These are phyloP conservation scores for Didymella pinodella DNA, from an alignment of 2,329 filamentous ascomycete genomes.

Conservation along the genomic window DNA sequence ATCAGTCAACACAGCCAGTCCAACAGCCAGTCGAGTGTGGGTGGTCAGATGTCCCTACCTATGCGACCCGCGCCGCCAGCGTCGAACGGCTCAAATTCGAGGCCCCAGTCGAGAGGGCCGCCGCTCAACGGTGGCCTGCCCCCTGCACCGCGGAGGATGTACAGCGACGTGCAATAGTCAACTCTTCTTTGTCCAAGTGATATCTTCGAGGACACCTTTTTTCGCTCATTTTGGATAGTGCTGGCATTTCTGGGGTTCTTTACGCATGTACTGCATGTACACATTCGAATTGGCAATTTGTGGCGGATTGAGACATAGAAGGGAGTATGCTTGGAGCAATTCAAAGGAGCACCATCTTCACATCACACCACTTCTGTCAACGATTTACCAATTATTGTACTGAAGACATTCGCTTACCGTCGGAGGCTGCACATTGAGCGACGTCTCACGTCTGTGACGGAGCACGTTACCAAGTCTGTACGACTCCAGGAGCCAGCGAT, in stretches of 20 bases:
- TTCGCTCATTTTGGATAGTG: conserved; percentile 11
- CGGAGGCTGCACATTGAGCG: neutral
- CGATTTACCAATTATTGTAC: neutral
- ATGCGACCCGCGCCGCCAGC: conserved; percentile 55
- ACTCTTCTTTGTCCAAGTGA: neutral
- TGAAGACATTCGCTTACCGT: conserved; percentile 1
- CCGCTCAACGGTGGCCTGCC: conserved; percentile 40
- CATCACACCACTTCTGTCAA: neutral
- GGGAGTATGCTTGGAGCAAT: conserved; percentile 9
- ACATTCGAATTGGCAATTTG: conserved; percentile 7
- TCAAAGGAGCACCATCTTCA: conserved; percentile 12
- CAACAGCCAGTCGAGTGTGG: conserved; percentile 19
- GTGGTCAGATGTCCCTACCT: conserved; percentile 53
- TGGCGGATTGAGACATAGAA: conserved; percentile 12
- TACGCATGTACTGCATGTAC: conserved; percentile 12
- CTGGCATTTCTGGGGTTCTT: conserved; percentile 10
- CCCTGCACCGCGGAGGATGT: conserved; percentile 43
- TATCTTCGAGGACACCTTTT: neutral
- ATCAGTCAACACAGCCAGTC: conserved; percentile 38
- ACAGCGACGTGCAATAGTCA: conserved; percentile 41
- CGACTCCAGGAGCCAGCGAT: neutral
- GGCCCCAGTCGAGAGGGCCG: conserved; percentile 34
- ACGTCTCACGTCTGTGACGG: neutral
- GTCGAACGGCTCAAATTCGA: conserved; percentile 36
- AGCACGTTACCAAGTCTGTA: neutral